Conservation (phyloP, 768 basidiomycete species). For the Goffeauzyma gilvescens region DNA sequence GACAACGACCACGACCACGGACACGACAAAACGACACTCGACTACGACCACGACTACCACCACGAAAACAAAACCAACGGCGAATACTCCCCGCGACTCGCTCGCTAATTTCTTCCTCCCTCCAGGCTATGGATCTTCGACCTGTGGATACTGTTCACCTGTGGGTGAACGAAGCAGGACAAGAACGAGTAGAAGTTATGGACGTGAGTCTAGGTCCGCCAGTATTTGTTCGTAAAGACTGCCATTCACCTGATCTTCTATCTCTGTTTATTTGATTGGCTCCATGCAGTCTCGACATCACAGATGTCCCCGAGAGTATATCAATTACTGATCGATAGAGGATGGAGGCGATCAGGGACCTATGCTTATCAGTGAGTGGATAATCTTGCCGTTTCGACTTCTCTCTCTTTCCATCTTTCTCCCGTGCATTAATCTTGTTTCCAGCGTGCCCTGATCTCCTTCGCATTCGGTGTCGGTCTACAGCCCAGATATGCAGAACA, state of each 20-base stretch:
- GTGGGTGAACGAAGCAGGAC: slow-evolving; percentile 12
- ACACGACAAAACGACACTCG: not conserved
- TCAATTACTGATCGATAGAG: slow-evolving; percentile 32
- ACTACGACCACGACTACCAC: not conserved
- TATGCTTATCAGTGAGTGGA: slow-evolving; percentile 50
- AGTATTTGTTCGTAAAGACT: not conserved
- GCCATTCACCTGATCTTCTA: too few relatives aligned
- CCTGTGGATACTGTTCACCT: slow-evolving; percentile 28
- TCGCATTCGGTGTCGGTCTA: not conserved
- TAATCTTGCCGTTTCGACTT: too few relatives aligned
- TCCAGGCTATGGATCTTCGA: slow-evolving; percentile 15
- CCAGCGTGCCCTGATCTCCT: not conserved
- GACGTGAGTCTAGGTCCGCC: slow-evolving; percentile 16
- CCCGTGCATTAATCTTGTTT: not conserved
- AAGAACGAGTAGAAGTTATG: slow-evolving; percentile 20
- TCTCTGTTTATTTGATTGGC: not conserved
- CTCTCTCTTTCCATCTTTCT: not conserved
- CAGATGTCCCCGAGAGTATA: slow-evolving; percentile 27
- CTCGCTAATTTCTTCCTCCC: not conserved
- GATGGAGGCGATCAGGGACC: slow-evolving; percentile 32
- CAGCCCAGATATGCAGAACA: slow-evolving; percentile 57
- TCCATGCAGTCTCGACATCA: slow-evolving; percentile 14
- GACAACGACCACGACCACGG: too few relatives aligned
- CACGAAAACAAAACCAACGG: not conserved
- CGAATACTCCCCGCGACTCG: not conserved